Conservation (phyloP, 805 yeast species). For the Wickerhamiella hasegawae region DNA sequence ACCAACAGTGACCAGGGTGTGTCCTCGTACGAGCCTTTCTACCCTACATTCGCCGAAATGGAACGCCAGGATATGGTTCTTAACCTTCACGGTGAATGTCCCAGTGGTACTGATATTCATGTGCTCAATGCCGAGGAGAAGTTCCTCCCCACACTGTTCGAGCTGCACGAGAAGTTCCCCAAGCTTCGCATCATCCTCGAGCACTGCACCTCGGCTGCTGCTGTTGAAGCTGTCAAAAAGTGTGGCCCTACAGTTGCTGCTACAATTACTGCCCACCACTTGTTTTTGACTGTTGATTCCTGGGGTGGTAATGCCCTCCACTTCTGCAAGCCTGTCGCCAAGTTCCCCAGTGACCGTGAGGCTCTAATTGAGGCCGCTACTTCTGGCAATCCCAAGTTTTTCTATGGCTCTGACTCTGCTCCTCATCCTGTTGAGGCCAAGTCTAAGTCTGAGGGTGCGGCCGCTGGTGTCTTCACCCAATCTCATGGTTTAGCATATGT, state of each 20-base stretch:
- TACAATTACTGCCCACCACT: slow-evolving; percentile 90
- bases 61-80: slow-evolving; percentile 60
- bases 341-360: slow-evolving; percentile 66
- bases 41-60: slow-evolving; percentile 82
- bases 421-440: slow-evolving; percentile 83
- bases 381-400: slow-evolving; percentile 80
- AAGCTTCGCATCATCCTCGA: slow-evolving; percentile 73
- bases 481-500: slow-evolving; percentile 64
- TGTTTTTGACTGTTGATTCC: slow-evolving; percentile 72
- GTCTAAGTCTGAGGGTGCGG: slow-evolving; percentile 62
- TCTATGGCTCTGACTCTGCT: slow-evolving; percentile 96
- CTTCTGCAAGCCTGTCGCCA: slow-evolving; percentile 96
- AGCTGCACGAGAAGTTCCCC: slow-evolving; percentile 73
- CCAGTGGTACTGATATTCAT: slow-evolving; percentile 61
- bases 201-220: slow-evolving; percentile 87
- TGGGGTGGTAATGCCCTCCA: slow-evolving; percentile 96
- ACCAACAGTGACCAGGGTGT: slow-evolving; percentile 88
- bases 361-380: slow-evolving; percentile 80
- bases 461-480: slow-evolving; percentile 98
- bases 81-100: slow-evolving; percentile 93
- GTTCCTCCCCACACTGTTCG: slow-evolving; percentile 74
- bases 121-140: slow-evolving; percentile 88
- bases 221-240: slow-evolving; percentile 57
- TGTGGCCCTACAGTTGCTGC: slow-evolving; percentile 76
- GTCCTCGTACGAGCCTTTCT: slow-evolving; percentile 74